Evolutionary conservation across 257 asterid species (phyloP), one percentile per base, ranked within the genome.

Genomic region (Solanum chiquidenum): DNA sequence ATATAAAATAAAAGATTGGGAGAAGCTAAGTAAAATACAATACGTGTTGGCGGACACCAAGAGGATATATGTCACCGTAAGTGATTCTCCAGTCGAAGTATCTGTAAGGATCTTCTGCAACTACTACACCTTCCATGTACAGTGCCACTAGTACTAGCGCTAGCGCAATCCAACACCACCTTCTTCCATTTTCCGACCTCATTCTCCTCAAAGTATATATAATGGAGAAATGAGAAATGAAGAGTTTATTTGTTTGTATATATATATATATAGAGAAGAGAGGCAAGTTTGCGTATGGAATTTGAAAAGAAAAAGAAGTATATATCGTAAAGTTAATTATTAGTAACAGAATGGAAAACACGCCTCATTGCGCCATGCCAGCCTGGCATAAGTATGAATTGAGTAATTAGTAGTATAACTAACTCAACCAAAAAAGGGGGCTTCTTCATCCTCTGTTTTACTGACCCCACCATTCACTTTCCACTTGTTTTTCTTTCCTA

Each of bases 11-110:
- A 10, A 42, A 33, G 3, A 42, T 3, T 10, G 13, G 46, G 46
- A 42, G 46, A 42, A 42, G 46, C 46, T 10, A 42, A 42, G 46
- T 42, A 40, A 40, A 40, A 40, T 46, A 95, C 98, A 31, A 12
- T 52, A 95, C 98, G 94, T 93, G 98, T 91, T 95, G 98, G 25
- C 93, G 95, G 85, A 92, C 83, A 5, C 96, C 98, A 12, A 95
- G 87, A 66, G 98, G 98, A 29, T 88, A 91, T 68, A 94, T 93
- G 9, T 90, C 90, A 10, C 94, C 98, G 5, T 94, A 93, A 49
- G 96, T 93, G 87, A 94, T 84, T 34, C 52, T 90, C 98, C 98
- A 95, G 62, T 89, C 88, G 85, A 91, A 93, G 86, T 85, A 93
- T 87, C 93, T 90, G 89, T 95, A 94, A 44, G 98, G 98, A 88